Conservation (phyloP, 1,284 basidiomycete species). For the Heterobasidion parviporum region DNA sequence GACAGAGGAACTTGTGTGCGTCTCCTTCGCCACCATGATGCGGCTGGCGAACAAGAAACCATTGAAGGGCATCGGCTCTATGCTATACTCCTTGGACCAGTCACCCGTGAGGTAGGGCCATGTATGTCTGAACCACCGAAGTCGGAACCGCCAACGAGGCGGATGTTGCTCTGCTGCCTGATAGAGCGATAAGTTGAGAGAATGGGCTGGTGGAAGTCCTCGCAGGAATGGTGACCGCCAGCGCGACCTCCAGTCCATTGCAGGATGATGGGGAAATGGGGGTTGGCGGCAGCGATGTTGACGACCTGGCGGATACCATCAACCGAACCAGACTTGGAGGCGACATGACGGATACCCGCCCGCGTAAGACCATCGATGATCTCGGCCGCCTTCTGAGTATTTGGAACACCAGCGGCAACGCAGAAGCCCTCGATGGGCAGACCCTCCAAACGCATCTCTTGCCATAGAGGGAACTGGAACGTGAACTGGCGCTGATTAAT, state of each 20-base stretch:
- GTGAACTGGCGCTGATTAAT: constrained; percentile 97
- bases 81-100: constrained; percentile 81
- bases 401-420: constrained; percentile 93
- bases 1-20: constrained; percentile 89
- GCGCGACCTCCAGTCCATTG: constrained; percentile 99
- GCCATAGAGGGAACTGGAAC: constrained; percentile 97
- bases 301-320: constrained; percentile 97
- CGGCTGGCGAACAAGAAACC: constrained; percentile 94
- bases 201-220: constrained; percentile 98
- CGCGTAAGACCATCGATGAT: constrained; percentile 74
- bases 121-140: constrained; percentile 91
- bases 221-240: constrained; percentile 97
- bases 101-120: constrained; percentile 98
- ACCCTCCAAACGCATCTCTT: constrained; percentile 94
- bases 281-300: constrained; percentile 91
- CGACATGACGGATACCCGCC: constrained; percentile 91
- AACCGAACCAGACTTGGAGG: constrained; percentile 96
- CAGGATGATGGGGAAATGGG: constrained; percentile 95
- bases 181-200: constrained; percentile 87
- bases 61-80: constrained; percentile 98
- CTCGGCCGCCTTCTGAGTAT: constrained; percentile 88
- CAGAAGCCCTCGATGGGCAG: constrained; percentile 96
- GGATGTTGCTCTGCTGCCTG: constrained; percentile 83
- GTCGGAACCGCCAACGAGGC: constrained; percentile 92
- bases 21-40: constrained; percentile 98